Conservation (phyloP, 2,329 filamentous ascomycete species). For the Fusarium sp. region DNA sequence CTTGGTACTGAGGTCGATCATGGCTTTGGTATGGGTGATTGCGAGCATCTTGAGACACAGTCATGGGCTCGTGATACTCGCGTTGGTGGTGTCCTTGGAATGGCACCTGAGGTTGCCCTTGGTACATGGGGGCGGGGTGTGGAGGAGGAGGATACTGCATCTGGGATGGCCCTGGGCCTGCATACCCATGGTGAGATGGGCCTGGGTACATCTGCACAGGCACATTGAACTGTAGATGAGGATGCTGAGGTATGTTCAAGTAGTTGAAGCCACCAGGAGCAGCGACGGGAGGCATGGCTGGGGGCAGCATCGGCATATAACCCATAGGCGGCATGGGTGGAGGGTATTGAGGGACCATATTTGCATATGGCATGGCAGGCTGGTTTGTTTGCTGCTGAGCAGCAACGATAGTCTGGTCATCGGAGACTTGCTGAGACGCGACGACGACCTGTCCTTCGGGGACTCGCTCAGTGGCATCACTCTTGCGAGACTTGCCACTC, state of each 20-base stretch:
- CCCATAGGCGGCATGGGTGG: neutral
- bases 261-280: neutral
- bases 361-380: neutral
- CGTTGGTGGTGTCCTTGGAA: neutral
- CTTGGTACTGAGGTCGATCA: neutral
- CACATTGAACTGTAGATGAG: neutral
- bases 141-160: neutral
- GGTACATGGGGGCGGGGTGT: neutral
- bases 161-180: neutral
- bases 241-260: neutral
- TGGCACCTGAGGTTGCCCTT: neutral
- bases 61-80: neutral
- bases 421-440: neutral
- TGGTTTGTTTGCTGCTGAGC: neutral
- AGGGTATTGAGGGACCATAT: constrained; percentile 3
- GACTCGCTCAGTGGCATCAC: neutral
- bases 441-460: neutral
- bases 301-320: constrained; percentile 6
- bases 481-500: constrained; percentile 13
- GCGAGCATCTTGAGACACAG: neutral
- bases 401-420: neutral
- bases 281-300: neutral
- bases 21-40: neutral
- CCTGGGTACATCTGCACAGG: neutral
- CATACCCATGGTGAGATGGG: neutral